Base-by-base conservation (phyloP, 306 rosid genomes). In the Cicer judaicum region DNA sequence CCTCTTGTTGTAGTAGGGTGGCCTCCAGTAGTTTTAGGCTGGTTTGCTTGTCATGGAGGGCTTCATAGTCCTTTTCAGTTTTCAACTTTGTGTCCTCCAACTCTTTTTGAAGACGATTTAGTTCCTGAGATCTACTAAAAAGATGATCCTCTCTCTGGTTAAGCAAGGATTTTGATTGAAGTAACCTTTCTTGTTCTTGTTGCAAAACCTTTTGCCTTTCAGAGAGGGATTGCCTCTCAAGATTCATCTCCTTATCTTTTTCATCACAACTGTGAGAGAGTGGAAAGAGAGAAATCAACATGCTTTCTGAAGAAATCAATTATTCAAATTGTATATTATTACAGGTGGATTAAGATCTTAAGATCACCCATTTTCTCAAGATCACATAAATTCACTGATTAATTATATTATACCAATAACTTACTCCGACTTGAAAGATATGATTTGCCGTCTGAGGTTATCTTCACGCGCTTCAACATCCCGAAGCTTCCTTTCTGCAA, bases 401-500 rank as follows among this genome's bases (percentile, higher is more conserved):
- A 44, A 67, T 50, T 21, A 52, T 49, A 55, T 53, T 38, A 68
- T n/a, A 64, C 5, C 34, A 65, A 63, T 38, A 42, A 76, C 96
- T 39, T 92, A 95, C 99, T 95, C 91, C 5, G 84, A 84, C 81
- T 95, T 92, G 87, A 90, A 95, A 15, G 95, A 82, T 13, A 78
- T 65, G 70, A 88, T 84, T 66, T 79, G 89, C 77, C 91, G 87
- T 75, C 92, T 86, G 50, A 95, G 96, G 72, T 89, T 95, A 86
- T 95, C 98, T 85, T 92, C 99, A 49, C 97, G 97, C 64, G 91
- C 92, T 84, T 92, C 96, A 73, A 92, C 87, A 83, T 95, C 98
- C 64, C 76, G 92, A 73, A 95, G 84, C 81, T 92, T 92, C 77
- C 99, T 89, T 83, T 95, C 98, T 18, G 99, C 91, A 13, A 85